Conservation (phyloP, 495 filamentous ascomycete genomes). For the Viridothelium virens region DNA sequence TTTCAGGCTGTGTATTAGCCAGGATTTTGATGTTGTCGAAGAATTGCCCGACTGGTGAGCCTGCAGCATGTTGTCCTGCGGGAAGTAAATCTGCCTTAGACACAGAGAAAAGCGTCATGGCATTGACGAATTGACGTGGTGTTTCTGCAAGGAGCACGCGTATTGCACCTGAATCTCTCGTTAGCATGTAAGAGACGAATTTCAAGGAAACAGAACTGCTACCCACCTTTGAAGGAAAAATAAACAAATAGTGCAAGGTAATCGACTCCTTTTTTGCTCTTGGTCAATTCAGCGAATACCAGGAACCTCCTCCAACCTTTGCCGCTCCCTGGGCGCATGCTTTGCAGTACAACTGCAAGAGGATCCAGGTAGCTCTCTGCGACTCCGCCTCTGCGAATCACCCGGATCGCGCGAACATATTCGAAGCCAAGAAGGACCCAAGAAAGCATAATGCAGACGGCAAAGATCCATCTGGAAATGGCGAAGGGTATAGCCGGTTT, state of each 20-base stretch:
- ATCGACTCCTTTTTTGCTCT: conserved; percentile 81
- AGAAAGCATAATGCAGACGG: conserved; percentile 77
- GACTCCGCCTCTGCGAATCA: conserved; percentile 77
- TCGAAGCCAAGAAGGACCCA: conserved; percentile 69
- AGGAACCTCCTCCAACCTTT: conserved; percentile 78
- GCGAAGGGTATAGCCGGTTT: conserved; percentile 59
- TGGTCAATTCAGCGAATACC: conserved; percentile 86
- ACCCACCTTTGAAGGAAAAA: conserved; percentile 83
- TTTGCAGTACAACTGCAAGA: conserved; percentile 72
- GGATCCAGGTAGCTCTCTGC: conserved; percentile 84
- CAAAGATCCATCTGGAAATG: conserved; percentile 83
- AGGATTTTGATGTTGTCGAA: conserved; percentile 60
- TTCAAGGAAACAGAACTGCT: neutral
- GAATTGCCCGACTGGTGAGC: conserved; percentile 31
- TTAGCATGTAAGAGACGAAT: conserved; percentile 17
- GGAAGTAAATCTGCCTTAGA: conserved; percentile 61
- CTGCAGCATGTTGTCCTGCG: conserved; percentile 45
- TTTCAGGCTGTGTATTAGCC: conserved; percentile 57
- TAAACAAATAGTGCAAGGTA: conserved; percentile 90
- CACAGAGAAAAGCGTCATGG: conserved; percentile 76
- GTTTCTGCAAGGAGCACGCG: conserved; percentile 82
- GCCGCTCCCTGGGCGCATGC: conserved; percentile 58
- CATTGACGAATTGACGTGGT: conserved; percentile 83
- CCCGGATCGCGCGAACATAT: conserved; percentile 65
- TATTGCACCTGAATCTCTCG: conserved; percentile 59